Percentiles rank a stretch among this genome's conserved stretches.
These are phyloP conservation scores for Aegilops sharonensis DNA, from an alignment of 176 grass and related monocot genomes.

Conservation along the genomic window DNA sequence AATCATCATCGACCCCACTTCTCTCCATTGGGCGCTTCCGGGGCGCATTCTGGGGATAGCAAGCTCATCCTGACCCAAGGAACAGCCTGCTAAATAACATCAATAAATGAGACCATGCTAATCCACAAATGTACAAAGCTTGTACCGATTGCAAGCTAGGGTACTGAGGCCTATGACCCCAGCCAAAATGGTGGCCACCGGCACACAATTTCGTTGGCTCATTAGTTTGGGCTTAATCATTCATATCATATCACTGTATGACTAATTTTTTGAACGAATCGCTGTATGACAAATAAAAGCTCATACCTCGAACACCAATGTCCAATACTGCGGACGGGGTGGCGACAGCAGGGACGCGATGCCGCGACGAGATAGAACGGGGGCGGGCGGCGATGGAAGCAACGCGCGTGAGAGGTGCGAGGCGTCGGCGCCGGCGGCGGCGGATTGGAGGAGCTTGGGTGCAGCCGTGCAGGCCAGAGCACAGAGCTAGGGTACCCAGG, in stretches of 20 bases:
- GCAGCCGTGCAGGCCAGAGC: background rate
- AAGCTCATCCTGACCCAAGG: slow-evolving; percentile 50
- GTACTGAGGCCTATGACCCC: background rate
- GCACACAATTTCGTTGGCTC: background rate
- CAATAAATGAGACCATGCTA: background rate
- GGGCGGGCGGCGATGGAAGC: no score
- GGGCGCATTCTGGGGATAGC: slow-evolving; percentile 52
- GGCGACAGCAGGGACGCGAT: background rate
- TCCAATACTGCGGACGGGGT: background rate
- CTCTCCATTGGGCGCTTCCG: slow-evolving; percentile 30
- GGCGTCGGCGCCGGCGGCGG: background rate
- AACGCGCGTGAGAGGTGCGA: background rate
- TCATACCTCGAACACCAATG: background rate
- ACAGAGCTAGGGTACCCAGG: background rate
- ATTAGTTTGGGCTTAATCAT: background rate
- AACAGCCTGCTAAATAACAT: background rate
- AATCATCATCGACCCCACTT: slow-evolving; percentile 16
- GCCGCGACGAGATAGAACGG: no score
- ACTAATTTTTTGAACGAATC: background rate
- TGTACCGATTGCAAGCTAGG: background rate
- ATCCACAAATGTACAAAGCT: background rate
- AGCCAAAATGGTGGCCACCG: background rate
- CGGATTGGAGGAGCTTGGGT: background rate
- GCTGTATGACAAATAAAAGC: background rate
- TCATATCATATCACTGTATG: background rate